phyloP scores from a whole-genome alignment of 768 basidiomycete species.

The Phylloporus sp. region DNA sequence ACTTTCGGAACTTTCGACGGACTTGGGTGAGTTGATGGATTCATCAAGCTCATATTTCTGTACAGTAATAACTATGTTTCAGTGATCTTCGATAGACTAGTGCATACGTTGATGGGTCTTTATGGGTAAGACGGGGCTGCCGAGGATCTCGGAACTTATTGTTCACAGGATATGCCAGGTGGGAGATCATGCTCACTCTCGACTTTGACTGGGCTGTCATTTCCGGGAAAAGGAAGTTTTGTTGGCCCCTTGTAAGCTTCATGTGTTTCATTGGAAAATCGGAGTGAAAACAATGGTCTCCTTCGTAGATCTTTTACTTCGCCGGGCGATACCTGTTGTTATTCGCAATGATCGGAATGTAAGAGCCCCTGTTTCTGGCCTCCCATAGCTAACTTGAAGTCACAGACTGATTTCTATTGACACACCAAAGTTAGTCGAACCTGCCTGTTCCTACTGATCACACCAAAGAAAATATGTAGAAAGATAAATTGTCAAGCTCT shows the following conservation, averaged over 20 bases:
- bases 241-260: slow-evolving; percentile 44
- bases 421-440: slow-evolving; percentile 21
- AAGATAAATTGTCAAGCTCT: slow-evolving; percentile 41
- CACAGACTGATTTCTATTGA: slow-evolving; percentile 34
- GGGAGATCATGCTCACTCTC: slow-evolving; percentile 41
- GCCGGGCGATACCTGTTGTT: slow-evolving; percentile 41
- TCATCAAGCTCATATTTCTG: background rate
- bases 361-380: slow-evolving; percentile 6
- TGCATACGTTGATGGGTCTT: slow-evolving; percentile 42
- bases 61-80: background rate
- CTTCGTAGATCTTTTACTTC: slow-evolving; percentile 42
- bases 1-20: slow-evolving; percentile 31
- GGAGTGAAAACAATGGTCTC: background rate
- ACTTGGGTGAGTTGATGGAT: slow-evolving; percentile 30
- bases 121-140: slow-evolving; percentile 36
- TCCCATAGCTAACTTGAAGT: background rate
- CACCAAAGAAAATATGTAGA: slow-evolving; percentile 17
- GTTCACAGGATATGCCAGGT: slow-evolving; percentile 24
- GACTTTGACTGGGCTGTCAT: slow-evolving; percentile 41
- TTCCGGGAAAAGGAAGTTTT: slow-evolving; percentile 37
- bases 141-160: background rate
- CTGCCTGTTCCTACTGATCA: background rate
- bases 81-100: slow-evolving; percentile 38
- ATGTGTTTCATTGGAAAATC: background rate
- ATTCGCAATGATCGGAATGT: slow-evolving; percentile 46